These are phyloP conservation scores for Sordaria brevicollis DNA, from an alignment of 495 filamentous ascomycete species.

Conservation along the genomic window DNA sequence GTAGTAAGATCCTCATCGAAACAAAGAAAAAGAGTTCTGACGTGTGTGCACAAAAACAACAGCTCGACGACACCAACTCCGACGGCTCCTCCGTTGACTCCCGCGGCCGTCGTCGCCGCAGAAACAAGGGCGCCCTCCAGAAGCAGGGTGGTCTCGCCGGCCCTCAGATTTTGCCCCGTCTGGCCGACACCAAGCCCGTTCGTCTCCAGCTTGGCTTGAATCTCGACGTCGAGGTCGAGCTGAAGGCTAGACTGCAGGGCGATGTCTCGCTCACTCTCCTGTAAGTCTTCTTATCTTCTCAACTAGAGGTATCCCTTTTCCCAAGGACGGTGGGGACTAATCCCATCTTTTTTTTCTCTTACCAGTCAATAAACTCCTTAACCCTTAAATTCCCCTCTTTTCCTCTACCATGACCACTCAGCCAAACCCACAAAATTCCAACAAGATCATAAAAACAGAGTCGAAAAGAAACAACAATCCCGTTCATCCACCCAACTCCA, in stretches of 20 bases:
- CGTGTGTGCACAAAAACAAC: neutral
- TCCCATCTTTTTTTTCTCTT: neutral
- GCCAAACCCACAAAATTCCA: neutral
- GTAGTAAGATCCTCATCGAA: neutral
- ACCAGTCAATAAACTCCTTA: neutral
- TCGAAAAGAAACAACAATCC: conserved; percentile 15
- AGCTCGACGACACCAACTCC: conserved; percentile 21
- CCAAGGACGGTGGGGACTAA: neutral
- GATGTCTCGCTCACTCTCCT: conserved; percentile 26
- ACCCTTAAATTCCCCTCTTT: neutral
- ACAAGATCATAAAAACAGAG: conserved; percentile 6
- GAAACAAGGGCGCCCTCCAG: conserved; percentile 12
- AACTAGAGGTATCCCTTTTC: neutral
- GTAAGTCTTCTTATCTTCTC: conserved; percentile 12
- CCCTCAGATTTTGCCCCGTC: conserved; percentile 9
- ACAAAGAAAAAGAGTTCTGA: neutral
- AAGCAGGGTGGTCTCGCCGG: neutral
- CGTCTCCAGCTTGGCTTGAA: conserved; percentile 24
- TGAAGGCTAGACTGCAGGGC: conserved; percentile 25
- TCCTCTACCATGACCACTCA: neutral
- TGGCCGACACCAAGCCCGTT: conserved; percentile 25
- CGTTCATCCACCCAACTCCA: neutral
- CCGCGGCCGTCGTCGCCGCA: conserved; percentile 14
- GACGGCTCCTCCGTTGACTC: conserved; percentile 18
- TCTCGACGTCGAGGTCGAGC: conserved; percentile 25